Evolutionary conservation across 768 basidiomycete genomes (phyloP).

Genomic region (Polyporus arcularius): DNA sequence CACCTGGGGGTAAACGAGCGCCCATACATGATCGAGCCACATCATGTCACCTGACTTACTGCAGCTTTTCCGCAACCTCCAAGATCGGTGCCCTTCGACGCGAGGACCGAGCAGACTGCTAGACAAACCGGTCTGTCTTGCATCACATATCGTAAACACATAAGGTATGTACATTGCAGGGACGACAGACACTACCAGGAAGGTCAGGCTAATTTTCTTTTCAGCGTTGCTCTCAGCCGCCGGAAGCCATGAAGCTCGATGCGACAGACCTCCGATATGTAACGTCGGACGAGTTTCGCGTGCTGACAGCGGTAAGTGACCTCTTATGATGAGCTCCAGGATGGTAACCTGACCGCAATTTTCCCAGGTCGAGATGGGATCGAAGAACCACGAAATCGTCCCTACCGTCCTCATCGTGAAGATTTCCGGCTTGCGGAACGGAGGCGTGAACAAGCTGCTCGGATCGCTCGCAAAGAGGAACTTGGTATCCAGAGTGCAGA

Average conservation of each 20-base stretch:
- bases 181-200: too few species aligned
- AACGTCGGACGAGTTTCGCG: conserved; percentile 89
- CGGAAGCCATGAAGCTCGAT: conserved; percentile 79
- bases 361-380: conserved; percentile 90
- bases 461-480: conserved; percentile 91
- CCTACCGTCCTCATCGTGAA: conserved; percentile 87
- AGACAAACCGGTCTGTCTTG: background rate
- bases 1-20: background rate
- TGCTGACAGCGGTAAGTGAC: conserved; percentile 80
- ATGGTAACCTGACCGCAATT: background rate
- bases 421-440: conserved; percentile 88
- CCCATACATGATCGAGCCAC: conserved; percentile 12
- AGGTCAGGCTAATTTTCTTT: background rate
- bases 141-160: too few species aligned
- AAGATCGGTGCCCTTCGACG: background rate
- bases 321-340: background rate
- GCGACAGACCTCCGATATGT: conserved; percentile 94
- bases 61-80: conserved; percentile 4
- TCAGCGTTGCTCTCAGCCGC: background rate
- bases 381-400: conserved; percentile 96
- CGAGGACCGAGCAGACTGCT: background rate
- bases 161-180: too few species aligned
- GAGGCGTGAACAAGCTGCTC: conserved; percentile 91
- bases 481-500: conserved; percentile 86
- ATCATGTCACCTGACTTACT: conserved; percentile 16